Evolutionary conservation across 371 early-diverging fungal species (phyloP), one percentile per base, ranked within the genome.

Genomic region (Aphelidium insulamus): DNA sequence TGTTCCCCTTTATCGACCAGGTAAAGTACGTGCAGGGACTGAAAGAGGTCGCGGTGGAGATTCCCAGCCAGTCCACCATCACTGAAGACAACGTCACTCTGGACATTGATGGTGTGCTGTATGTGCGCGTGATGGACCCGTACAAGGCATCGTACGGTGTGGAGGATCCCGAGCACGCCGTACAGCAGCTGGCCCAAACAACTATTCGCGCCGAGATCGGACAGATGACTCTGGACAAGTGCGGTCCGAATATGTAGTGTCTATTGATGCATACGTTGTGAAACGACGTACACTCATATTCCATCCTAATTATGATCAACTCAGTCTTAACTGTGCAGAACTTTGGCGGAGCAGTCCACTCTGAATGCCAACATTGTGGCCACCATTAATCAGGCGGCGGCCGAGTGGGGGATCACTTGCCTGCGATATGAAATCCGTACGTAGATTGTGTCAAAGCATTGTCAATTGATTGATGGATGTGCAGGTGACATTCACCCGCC

Each of bases 191-290:
- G 34, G 97, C 97, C 17, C 91, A 92, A 50, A 95, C 97, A 0
- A 88, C 94, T 1, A 92, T 92, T 91, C 72, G 95, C 21, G 86
- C 95, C 2, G 95, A 95, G 47, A 92, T 92, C 46, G 95, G 95
- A 20, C 88, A 88, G 51, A 73, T 95, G 78, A 87, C 91, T 0
- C 57, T 95, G 38, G 97, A 95, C 50, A n/a, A n/a, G n/a, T n/a
- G n/a, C n/a, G n/a, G n/a, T n/a, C n/a, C n/a, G n/a, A n/a, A n/a
- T n/a, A n/a, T n/a, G n/a, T n/a, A n/a, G n/a, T n/a, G n/a, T n/a
- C n/a, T n/a, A n/a, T n/a, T n/a, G n/a, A n/a, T n/a, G n/a, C n/a
- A n/a, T n/a, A n/a, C n/a, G n/a, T n/a, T n/a, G n/a, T n/a, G n/a
- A n/a, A n/a, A n/a, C n/a, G n/a, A n/a, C n/a, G n/a, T n/a, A n/a